A percentile compares a stretch with the other conserved stretches of the same genome.
phyloP scores from a whole-genome alignment of 1,284 basidiomycete species.

The Ceratobasidium sp. region DNA sequence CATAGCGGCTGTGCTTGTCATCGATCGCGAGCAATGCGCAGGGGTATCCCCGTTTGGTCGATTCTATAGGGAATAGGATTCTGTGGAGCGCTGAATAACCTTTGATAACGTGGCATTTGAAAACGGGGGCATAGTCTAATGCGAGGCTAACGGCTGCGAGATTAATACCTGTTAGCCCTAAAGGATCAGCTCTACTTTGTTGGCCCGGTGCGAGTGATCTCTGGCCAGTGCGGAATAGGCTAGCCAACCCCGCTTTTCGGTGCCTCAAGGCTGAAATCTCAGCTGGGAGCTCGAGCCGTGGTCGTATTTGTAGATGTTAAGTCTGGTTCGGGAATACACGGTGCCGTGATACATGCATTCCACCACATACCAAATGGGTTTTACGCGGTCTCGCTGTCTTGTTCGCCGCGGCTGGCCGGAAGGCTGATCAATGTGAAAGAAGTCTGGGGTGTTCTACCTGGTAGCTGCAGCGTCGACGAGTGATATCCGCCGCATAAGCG shows the following conservation, averaged over 20 bases:
- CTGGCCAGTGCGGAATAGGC: not conserved
- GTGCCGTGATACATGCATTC: too few species aligned
- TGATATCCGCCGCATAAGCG: not conserved
- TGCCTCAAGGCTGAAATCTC: not conserved
- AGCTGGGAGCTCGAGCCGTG: not conserved
- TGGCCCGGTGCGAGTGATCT: not conserved
- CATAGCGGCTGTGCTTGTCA: constrained; percentile 2
- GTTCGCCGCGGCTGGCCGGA: too few species aligned
- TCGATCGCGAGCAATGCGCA: not conserved
- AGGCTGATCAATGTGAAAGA: not conserved
- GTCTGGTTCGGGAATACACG: not conserved
- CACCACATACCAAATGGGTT: not conserved
- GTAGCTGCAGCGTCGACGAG: not conserved
- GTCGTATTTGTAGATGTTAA: not conserved
- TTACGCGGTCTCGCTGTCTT: not conserved
- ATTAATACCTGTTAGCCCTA: not conserved
- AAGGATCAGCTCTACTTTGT: not conserved
- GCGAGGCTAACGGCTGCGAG: not conserved
- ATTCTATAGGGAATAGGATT: not conserved
- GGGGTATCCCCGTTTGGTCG: not conserved
- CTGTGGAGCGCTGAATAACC: constrained; percentile 6
- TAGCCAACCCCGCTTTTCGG: not conserved
- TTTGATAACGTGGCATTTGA: constrained; percentile 24
- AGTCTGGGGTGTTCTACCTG: not conserved
- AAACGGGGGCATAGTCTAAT: not conserved